Evolutionary conservation across 2,329 filamentous ascomycete genomes (phyloP), one percentile per base, ranked within the genome.

Genomic region (Beauveria medogensis): DNA sequence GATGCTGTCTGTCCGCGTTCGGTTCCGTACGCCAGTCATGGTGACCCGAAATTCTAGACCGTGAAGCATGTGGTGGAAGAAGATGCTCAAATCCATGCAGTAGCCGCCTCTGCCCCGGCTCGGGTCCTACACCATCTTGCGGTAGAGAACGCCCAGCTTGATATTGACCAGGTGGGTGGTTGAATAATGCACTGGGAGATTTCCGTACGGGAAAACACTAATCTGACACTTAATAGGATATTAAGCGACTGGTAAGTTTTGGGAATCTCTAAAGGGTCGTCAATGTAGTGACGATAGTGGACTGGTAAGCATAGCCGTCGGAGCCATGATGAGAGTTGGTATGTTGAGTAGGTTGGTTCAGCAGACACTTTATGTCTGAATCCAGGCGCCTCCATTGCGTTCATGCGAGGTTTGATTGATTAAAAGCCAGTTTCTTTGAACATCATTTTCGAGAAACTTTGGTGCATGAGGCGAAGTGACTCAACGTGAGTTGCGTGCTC

Each of bases 31-130:
- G 2, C 84, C 85, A 0, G 79, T 78, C 2, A 80, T 77, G 67
- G 85, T 86, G 1, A 82, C 78, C 16, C 72, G 67, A 52, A 81
- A 85, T 0, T 80, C 80, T 12, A 84, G 65, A 0, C 71, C 77
- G 16, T 76, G 72, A 2, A 85, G 71, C 1, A 84, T 67, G 64
- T 81, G 74, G 65, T 80, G 75, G 66, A 84, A 85, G 16, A 86
- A 74, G 47, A 84, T 78, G 48, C 75, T 80, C 20, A 77, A 73
- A 67, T 86, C 83, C 77, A 87, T 82, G 69, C 83, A 87, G 70
- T 85, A 87, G 0, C 84, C 83, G 1, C 84, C 84, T 1, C 76
- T 71, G 6, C 74, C 74, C 2, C 75, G 74, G 2, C 70, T 67
- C 48, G 74, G 65, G 1, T 63, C 67, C 6, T 55, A 18, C 14